Evolutionary conservation across 225 moss, liverwort and hornwort genomes (phyloP).

Genomic region (Marchantia paleacea): DNA sequence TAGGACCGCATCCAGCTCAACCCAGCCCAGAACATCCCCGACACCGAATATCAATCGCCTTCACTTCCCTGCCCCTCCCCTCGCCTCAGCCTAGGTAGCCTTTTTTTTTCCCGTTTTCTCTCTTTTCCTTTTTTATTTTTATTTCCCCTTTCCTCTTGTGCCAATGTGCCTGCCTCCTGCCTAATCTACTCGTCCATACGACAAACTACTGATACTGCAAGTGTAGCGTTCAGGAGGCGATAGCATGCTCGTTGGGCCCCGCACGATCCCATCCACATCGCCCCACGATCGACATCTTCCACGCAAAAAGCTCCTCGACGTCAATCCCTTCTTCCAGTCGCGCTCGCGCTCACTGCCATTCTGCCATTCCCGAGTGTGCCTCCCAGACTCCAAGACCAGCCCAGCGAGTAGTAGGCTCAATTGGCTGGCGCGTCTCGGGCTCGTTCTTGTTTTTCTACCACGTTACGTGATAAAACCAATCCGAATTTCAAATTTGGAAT

Average conservation of each 20-base stretch:
- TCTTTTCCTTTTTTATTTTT: not conserved
- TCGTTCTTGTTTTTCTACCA: not conserved
- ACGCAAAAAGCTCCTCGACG: not conserved
- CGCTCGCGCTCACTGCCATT: not conserved
- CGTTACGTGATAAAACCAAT: not conserved
- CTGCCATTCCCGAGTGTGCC: not conserved
- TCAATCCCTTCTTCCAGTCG: not conserved
- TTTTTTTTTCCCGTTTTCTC: not conserved
- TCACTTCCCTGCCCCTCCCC: not conserved
- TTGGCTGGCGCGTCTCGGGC: not conserved
- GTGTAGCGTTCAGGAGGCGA: not conserved
- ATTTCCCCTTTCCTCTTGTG: not conserved
- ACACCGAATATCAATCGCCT: not conserved
- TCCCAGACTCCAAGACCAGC: too few species aligned
- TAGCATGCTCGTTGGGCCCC: conserved; percentile 11
- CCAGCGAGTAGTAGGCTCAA: too few species aligned
- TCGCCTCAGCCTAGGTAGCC: not conserved
- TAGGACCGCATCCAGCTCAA: not conserved
- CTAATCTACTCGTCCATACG: not conserved
- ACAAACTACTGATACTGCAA: not conserved
- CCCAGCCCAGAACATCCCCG: not conserved
- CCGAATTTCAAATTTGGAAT: not conserved
- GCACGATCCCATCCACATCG: conserved; percentile 15
- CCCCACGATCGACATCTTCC: conserved; percentile 5
- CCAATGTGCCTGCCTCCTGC: not conserved